A percentile compares a stretch with the other conserved stretches of the same genome.
phyloP scores from a whole-genome alignment of 2,329 filamentous ascomycete species.

The Arthrocladium fulminans region DNA sequence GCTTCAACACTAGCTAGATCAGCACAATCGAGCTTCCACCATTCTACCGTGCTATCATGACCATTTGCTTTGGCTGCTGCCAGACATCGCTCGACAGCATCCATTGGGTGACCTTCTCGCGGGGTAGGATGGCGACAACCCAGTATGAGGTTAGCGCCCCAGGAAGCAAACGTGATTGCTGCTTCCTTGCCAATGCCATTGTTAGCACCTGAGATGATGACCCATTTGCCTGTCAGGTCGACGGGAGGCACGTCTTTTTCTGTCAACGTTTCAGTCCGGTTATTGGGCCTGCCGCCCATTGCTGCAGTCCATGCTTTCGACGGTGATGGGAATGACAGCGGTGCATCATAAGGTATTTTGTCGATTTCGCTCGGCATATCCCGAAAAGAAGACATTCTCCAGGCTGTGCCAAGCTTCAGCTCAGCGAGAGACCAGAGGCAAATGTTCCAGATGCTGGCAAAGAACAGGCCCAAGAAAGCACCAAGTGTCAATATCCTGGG shows the following conservation, averaged over 20 bases:
- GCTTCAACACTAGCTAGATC: conserved; percentile 6
- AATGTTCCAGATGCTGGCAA: no score
- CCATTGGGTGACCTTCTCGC: conserved; percentile 5
- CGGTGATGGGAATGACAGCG: conserved; percentile 2
- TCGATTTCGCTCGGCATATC: conserved; percentile 3
- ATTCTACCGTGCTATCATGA: conserved; percentile 1
- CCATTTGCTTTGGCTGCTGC: neutral
- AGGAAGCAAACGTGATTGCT: conserved; percentile 5
- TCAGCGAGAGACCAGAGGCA: no score
- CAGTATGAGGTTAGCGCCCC: conserved; percentile 7
- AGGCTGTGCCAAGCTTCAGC: no score
- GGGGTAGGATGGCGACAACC: conserved; percentile 4
- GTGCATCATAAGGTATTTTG: conserved; percentile 9
- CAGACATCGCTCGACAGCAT: conserved; percentile 1
- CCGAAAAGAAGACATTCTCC: neutral
- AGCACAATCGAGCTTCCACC: conserved; percentile 5
- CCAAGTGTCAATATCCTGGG: no score
- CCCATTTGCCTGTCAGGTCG: conserved; percentile 5
- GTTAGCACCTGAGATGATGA: conserved; percentile 8
- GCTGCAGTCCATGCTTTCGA: conserved; percentile 6
- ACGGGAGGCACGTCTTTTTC: conserved; percentile 3
- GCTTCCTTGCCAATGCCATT: conserved; percentile 6
- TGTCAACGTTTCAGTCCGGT: conserved; percentile 4
- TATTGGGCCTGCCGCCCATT: conserved; percentile 5
- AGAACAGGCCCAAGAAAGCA: no score